Conservation (phyloP, 768 basidiomycete genomes). For the Kwoniella newhampshirensis region DNA sequence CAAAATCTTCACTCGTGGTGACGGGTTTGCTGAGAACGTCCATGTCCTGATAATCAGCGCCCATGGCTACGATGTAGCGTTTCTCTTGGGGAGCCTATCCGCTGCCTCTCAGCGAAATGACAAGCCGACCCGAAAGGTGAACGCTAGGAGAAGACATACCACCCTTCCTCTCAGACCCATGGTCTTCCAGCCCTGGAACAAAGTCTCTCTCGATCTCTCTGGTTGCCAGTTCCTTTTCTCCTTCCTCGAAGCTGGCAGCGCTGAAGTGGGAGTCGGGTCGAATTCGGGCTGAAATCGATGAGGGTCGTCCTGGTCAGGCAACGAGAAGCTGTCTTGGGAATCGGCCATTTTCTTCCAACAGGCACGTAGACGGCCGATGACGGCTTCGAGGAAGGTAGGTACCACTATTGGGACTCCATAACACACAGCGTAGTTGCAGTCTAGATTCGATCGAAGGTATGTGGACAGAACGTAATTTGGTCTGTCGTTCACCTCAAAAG, state of each 20-base stretch:
- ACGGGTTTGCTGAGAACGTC: conserved; percentile 26
- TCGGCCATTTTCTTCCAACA: conserved; percentile 44
- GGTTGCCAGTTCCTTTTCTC: conserved; percentile 32
- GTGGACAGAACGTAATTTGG: conserved; percentile 36
- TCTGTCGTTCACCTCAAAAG: conserved; percentile 25
- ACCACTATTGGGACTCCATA: conserved; percentile 37
- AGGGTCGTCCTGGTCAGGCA: conserved; percentile 25
- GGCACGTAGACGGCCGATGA: conserved; percentile 13
- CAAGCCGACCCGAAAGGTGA: background rate
- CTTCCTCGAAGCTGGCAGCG: conserved; percentile 15
- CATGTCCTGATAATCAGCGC: conserved; percentile 39
- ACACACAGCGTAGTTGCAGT: conserved; percentile 43
- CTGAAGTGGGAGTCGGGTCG: conserved; percentile 4
- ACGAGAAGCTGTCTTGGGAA: conserved; percentile 34
- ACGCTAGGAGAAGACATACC: conserved; percentile 16
- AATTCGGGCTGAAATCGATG: conserved; percentile 27
- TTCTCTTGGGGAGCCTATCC: conserved; percentile 28
- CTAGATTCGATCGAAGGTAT: conserved; percentile 15
- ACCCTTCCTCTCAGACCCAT: conserved; percentile 29
- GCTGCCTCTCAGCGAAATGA: background rate
- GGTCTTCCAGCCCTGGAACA: conserved; percentile 40
- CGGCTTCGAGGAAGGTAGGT: conserved; percentile 28
- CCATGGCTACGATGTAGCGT: conserved; percentile 38
- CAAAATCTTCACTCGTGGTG: conserved; percentile 20
- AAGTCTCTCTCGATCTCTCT: conserved; percentile 18